These are phyloP conservation scores for Cyclostephanos tholiformis DNA, from an alignment of 108 stramenopile genomes.

Conservation along the genomic window DNA sequence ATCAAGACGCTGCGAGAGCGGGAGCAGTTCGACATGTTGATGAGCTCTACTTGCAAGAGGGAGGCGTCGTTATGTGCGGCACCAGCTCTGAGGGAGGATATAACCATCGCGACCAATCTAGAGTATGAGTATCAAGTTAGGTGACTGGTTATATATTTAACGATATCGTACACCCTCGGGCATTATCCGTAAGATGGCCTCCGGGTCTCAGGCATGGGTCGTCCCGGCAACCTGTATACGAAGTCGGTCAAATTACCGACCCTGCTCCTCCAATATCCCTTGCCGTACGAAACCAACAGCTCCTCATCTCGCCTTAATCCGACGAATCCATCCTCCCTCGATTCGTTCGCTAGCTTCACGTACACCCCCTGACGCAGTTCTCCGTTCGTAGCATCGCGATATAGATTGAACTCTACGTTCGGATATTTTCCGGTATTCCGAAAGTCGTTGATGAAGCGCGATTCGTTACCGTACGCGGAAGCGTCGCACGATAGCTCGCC, in stretches of 20 bases:
- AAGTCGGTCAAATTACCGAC: conserved; percentile 42
- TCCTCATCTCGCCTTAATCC: conserved; percentile 41
- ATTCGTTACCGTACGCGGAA: conserved; percentile 37
- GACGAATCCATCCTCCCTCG: conserved; percentile 25
- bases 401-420: conserved; percentile 34
- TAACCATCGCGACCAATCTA: too few relatives aligned
- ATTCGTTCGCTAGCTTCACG: conserved; percentile 34
- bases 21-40: conserved; percentile 20
- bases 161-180: background rate
- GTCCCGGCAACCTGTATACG: conserved; percentile 38
- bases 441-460: conserved; percentile 48
- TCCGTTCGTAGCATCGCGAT: conserved; percentile 28
- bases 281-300: conserved; percentile 42
- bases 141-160: too few relatives aligned
- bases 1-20: conserved; percentile 49
- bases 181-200: background rate
- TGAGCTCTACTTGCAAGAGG: conserved; percentile 42
- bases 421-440: conserved; percentile 37
- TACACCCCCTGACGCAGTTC: conserved; percentile 47
- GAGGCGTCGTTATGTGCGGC: conserved; percentile 40
- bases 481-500: conserved; percentile 41
- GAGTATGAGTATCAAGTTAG: too few relatives aligned
- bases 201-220: conserved; percentile 21
- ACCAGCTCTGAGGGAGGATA: too few relatives aligned
- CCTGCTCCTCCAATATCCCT: conserved; percentile 43